Conservation (phyloP, 805 yeast genomes). For the Kuraishia molischiana region DNA sequence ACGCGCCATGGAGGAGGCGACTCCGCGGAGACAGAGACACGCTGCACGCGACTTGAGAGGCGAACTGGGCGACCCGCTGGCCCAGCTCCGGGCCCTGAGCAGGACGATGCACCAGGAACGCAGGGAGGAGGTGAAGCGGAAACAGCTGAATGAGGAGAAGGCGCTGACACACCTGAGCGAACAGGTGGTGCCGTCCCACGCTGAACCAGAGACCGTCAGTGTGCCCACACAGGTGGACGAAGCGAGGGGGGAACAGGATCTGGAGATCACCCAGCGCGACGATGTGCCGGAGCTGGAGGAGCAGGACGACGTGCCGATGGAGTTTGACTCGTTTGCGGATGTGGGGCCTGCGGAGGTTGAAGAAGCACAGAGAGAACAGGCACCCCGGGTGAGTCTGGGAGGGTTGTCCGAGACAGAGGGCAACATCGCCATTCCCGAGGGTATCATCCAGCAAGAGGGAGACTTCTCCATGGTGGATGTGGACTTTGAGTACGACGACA, state of each 20-base stretch:
- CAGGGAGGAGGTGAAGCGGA: background rate
- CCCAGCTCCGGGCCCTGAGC: background rate
- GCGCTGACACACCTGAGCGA: background rate
- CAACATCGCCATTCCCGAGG: conserved; percentile 23
- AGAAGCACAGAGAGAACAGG: background rate
- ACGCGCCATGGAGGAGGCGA: conserved; percentile 18
- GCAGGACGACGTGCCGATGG: background rate
- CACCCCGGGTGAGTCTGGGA: background rate
- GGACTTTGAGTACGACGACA: conserved; percentile 8
- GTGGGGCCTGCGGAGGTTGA: background rate
- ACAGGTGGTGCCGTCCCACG: background rate
- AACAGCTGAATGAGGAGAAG: background rate
- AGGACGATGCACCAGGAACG: background rate
- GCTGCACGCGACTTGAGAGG: background rate
- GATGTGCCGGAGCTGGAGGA: background rate
- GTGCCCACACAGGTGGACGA: too few species aligned
- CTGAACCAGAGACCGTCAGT: background rate
- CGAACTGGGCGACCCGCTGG: background rate
- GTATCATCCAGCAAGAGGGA: conserved; percentile 19
- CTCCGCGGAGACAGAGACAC: conserved; percentile 10
- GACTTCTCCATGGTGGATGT: conserved; percentile 10
- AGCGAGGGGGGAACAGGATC: too few species aligned
- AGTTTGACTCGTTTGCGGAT: background rate
- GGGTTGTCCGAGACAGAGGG: background rate
- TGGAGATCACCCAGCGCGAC: background rate